A percentile compares a stretch with the other conserved stretches of the same genome.
phyloP scores from a whole-genome alignment of 2,329 filamentous ascomycete genomes.

The Neofusicoccum kwambonambiense region DNA sequence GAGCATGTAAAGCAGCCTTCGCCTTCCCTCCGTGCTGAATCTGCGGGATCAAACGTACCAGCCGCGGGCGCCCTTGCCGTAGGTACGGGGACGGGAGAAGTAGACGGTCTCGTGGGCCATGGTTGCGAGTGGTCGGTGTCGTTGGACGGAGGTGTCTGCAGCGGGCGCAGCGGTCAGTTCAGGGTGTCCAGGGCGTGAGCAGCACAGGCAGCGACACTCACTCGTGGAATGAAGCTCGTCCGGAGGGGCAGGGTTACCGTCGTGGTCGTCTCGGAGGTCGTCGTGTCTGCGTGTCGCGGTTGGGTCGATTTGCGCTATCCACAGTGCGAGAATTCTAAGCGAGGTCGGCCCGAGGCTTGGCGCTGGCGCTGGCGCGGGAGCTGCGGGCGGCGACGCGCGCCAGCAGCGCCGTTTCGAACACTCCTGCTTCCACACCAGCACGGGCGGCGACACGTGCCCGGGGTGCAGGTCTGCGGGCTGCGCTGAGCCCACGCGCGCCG shows the following conservation, averaged over 20 bases:
- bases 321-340: constrained; percentile 20
- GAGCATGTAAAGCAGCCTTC: constrained; percentile 5
- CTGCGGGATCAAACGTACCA: constrained; percentile 66
- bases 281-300: constrained; percentile 14
- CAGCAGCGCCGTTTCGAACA: neutral
- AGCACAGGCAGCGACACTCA: constrained; percentile 4
- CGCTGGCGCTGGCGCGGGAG: neutral
- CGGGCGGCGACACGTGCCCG: neutral
- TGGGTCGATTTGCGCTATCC: constrained; percentile 14
- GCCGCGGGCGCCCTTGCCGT: constrained; percentile 92
- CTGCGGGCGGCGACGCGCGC: neutral
- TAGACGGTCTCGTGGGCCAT: constrained; percentile 97
- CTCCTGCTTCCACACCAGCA: too few species aligned
- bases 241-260: constrained; percentile 15
- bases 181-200: neutral
- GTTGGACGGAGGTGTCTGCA: constrained; percentile 18
- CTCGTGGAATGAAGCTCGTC: constrained; percentile 16
- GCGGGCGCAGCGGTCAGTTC: neutral
- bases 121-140: constrained; percentile 48
- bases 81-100: constrained; percentile 96
- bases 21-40: neutral
- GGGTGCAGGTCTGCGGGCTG: neutral
- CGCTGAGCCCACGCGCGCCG: neutral
- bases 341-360: constrained; percentile 19
- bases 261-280: constrained; percentile 18